Base-by-base conservation (phyloP, 2,329 filamentous ascomycete genomes). In the Colletotrichum sp. region DNA sequence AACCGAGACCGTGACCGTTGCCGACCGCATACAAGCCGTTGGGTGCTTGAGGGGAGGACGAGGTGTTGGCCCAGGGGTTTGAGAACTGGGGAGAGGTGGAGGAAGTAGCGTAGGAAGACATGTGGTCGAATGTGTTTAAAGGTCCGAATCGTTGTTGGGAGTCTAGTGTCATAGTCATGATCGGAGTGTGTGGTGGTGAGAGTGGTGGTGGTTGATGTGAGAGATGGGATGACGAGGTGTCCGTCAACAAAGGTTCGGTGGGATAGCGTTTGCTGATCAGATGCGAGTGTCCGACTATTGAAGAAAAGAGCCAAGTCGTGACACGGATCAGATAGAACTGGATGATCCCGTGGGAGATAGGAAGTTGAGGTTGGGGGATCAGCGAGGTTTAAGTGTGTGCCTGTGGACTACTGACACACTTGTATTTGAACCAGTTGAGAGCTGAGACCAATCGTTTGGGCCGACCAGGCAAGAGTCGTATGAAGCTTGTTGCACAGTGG, bases 91-190 rank as follows among this genome's bases (percentile, higher is more conserved):
- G 92, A 87, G 90, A 83, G 88, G 90, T 84, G 81, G 89, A 84
- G 77, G 82, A 78, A 79, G 84, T 84, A 76, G 88, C 86, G 86
- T 95, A 95, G 80, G 87, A 85, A 84, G 94, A 92, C 90, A 96
- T 93, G 84, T 92, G 90, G 85, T 96, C 95, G 89, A 96, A 97
- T 85, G 92, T 72, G 62, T 62, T 92, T 88, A 98, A 86, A 84
- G 90, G 91, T 83, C 91, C 95, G 88, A 94, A 95, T 85, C 92
- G 92, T 88, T 93, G 95, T 88, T 96, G 95, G 82, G 93, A 92
- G 88, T 98, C 95, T 89, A 98, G 92, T 86, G 96, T 95, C 95
- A 98, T 98, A 88, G 95, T 97, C 96, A 98, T 98, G 85, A 86
- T 92, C 87, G 80, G 34, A 36, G 26, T 66, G 24, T 26, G n/a